Percentiles rank a stretch among this genome's conserved stretches.
Evolutionary conservation across 2,329 filamentous ascomycete species (phyloP).

Genomic region (Cadophora gregata): DNA sequence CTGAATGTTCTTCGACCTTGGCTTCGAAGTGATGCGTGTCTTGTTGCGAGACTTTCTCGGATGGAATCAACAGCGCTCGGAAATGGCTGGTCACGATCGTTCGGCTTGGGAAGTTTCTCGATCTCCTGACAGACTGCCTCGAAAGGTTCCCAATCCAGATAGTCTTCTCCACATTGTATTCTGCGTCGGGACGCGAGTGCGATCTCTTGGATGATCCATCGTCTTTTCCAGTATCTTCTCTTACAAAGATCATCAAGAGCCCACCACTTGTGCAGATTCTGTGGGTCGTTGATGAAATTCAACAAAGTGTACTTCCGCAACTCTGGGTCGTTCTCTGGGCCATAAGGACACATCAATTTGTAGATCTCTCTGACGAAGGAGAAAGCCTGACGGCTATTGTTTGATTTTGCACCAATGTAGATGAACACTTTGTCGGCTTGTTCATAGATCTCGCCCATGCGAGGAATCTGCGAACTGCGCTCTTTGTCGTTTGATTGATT

Average conservation of each 20-base stretch:
- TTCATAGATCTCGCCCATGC: conserved; percentile 1
- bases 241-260: background rate
- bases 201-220: conserved; percentile 11
- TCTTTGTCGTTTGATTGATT: background rate
- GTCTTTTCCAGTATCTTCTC: background rate
- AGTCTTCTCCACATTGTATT: background rate
- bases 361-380: background rate
- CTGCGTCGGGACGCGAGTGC: background rate
- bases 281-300: background rate
- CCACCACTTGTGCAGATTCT: background rate
- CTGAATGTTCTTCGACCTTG: background rate
- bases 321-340: background rate
- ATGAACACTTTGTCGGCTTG: background rate
- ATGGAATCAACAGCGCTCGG: background rate
- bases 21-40: background rate
- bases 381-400: background rate
- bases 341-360: background rate
- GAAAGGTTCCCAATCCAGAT: background rate
- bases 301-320: background rate
- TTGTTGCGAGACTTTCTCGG: background rate
- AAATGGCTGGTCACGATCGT: background rate
- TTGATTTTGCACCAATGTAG: background rate
- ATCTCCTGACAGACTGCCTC: background rate
- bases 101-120: background rate
- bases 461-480: background rate